Percentiles rank a stretch among this genome's conserved stretches.
Conservation (phyloP, 2,329 filamentous ascomycete genomes). For the Akanthomyces dipterigenus region DNA sequence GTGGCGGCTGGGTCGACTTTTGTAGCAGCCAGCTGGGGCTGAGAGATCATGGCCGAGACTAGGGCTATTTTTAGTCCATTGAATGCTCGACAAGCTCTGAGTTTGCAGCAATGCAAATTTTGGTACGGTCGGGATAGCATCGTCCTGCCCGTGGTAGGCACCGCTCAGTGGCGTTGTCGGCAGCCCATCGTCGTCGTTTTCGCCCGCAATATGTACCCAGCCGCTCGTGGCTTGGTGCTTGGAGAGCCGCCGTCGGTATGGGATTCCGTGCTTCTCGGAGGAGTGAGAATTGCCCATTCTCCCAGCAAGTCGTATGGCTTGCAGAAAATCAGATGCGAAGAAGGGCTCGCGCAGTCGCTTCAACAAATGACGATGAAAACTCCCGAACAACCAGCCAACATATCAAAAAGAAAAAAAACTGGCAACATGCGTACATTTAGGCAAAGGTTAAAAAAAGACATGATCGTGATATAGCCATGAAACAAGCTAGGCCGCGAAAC, state of each 20-base stretch:
- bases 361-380: not conserved
- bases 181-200: constrained; percentile 12
- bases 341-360: not conserved
- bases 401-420: not conserved
- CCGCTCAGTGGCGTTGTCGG: constrained; percentile 13
- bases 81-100: not conserved
- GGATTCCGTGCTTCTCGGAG: constrained; percentile 31
- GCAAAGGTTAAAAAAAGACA: not conserved
- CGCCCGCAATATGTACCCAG: constrained; percentile 30
- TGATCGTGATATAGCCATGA: not conserved
- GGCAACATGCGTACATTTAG: not conserved
- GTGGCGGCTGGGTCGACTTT: constrained; percentile 3
- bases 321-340: not conserved
- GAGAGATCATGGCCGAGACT: not conserved
- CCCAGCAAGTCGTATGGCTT: not conserved
- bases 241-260: constrained; percentile 40
- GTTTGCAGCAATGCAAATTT: not conserved
- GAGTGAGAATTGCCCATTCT: constrained; percentile 47
- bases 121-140: constrained; percentile 3
- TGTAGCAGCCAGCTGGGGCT: not conserved
- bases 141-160: constrained; percentile 15
- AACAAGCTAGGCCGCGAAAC: constrained; percentile 8
- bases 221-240: constrained; percentile 40
- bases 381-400: not conserved
- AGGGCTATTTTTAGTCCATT: not conserved